Percentiles rank a stretch among this genome's conserved stretches.
phyloP scores from a whole-genome alignment of 768 basidiomycete genomes.

The Rhizopogon sp. region DNA sequence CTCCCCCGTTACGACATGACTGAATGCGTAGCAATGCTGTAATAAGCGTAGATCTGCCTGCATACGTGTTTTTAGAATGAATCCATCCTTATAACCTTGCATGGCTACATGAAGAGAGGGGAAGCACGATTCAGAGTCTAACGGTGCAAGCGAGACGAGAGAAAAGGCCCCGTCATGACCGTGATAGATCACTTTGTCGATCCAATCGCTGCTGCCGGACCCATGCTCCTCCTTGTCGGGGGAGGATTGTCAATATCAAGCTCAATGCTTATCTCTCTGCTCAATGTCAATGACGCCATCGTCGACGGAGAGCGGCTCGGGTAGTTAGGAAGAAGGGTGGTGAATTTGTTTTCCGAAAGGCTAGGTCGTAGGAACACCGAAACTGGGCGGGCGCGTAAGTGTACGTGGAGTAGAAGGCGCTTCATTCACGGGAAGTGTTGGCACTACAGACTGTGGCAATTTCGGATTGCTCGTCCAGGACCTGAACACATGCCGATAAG shows the following conservation, averaged over 20 bases:
- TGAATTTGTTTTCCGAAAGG: constrained; percentile 33
- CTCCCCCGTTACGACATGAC: too few relatives aligned
- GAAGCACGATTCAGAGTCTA: neutral
- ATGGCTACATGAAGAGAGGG: neutral
- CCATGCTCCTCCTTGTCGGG: constrained; percentile 18
- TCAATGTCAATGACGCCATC: constrained; percentile 21
- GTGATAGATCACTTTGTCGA: neutral
- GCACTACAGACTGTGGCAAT: constrained; percentile 8
- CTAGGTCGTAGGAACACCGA: neutral
- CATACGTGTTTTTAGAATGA: neutral
- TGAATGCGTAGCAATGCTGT: too few relatives aligned
- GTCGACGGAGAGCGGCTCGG: constrained; percentile 25
- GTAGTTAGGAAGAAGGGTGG: constrained; percentile 36
- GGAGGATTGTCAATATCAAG: constrained; percentile 6
- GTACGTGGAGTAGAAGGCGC: constrained; percentile 32
- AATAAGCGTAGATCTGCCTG: too few relatives aligned
- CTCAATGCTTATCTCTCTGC: constrained; percentile 11
- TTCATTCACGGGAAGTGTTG: constrained; percentile 33
- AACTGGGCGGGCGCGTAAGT: constrained; percentile 9
- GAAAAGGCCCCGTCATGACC: neutral
- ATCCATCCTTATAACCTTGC: neutral
- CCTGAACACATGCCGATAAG: constrained; percentile 46
- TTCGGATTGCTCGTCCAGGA: neutral
- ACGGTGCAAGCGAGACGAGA: neutral
- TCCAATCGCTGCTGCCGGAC: constrained; percentile 1